Conservation (phyloP, 768 basidiomycete genomes). For the Thelephora ganbajun region DNA sequence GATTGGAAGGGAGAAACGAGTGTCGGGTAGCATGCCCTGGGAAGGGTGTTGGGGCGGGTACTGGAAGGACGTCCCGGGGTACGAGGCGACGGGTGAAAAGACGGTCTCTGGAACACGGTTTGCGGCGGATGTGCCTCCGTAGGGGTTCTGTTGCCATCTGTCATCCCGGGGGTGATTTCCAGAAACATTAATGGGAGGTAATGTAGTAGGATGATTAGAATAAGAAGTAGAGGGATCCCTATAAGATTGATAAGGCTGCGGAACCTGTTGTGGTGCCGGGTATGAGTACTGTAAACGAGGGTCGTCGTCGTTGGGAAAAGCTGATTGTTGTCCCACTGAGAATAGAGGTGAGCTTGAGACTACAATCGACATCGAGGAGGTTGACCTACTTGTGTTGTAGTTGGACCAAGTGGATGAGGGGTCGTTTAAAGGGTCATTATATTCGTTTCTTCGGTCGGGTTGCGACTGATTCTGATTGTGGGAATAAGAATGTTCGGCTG, state of each 20-base stretch:
- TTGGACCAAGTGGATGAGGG: slow-evolving; percentile 14
- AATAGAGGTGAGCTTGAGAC: not conserved
- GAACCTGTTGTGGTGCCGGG: slow-evolving; percentile 1
- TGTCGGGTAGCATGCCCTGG: slow-evolving; percentile 19
- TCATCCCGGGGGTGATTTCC: not conserved
- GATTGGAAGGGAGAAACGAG: slow-evolving; percentile 14
- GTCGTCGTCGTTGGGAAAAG: not conserved
- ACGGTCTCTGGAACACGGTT: not conserved
- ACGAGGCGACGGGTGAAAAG: slow-evolving; percentile 3
- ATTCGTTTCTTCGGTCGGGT: slow-evolving; percentile 45
- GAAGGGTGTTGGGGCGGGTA: slow-evolving; percentile 8
- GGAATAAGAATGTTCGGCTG: slow-evolving; percentile 36
- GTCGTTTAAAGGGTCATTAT: slow-evolving; percentile 22
- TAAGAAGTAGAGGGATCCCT: not conserved
- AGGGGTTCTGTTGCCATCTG: not conserved
- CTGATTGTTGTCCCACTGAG: not conserved
- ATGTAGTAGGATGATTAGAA: not conserved
- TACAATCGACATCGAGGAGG: not conserved
- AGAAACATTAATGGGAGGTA: not conserved
- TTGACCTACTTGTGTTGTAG: slow-evolving; percentile 13
- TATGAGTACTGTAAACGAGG: slow-evolving; percentile 2
- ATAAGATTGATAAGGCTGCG: not conserved
- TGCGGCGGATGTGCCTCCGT: not conserved
- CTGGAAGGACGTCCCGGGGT: slow-evolving; percentile 5
- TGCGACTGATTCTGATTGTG: slow-evolving; percentile 49